Percentiles rank a stretch among this genome's conserved stretches.
phyloP scores from a whole-genome alignment of 2,329 filamentous ascomycete genomes.

The Neurospora sp. region DNA sequence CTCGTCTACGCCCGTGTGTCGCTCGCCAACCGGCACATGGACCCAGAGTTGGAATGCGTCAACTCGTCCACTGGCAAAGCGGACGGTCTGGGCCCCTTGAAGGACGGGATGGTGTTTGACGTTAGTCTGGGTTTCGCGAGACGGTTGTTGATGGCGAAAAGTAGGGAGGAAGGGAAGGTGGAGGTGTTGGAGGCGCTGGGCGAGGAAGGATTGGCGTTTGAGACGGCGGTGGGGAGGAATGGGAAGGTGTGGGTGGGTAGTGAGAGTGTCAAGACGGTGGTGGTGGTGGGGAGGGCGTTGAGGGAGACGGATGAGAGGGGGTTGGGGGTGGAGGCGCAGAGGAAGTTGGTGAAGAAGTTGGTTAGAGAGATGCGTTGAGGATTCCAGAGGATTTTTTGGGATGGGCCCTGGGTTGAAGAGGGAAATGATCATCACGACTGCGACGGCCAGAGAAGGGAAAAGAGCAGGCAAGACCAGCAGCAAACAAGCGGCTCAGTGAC shows the following conservation, averaged over 20 bases:
- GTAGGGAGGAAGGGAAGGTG: conserved; percentile 52
- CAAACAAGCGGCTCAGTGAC: background rate
- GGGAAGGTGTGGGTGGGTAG: conserved; percentile 88
- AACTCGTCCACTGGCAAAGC: conserved; percentile 77
- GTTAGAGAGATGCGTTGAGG: conserved; percentile 47
- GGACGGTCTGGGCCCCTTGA: conserved; percentile 76
- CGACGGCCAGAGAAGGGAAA: background rate
- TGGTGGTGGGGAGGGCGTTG: conserved; percentile 71
- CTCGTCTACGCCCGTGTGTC: conserved; percentile 83
- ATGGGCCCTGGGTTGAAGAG: background rate
- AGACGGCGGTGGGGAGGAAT: conserved; percentile 88
- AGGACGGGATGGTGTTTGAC: conserved; percentile 76
- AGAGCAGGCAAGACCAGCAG: background rate
- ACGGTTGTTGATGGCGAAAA: conserved; percentile 58
- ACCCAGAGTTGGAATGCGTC: conserved; percentile 85
- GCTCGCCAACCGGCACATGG: conserved; percentile 70
- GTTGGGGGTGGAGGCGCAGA: conserved; percentile 57
- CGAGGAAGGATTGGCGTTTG: conserved; percentile 64
- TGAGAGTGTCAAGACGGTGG: conserved; percentile 59
- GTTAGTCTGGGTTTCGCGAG: conserved; percentile 76
- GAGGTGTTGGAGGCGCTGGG: conserved; percentile 73
- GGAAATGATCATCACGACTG: background rate
- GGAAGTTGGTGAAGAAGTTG: conserved; percentile 57
- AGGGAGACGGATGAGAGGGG: conserved; percentile 63
- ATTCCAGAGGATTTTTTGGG: background rate